phyloP scores from a whole-genome alignment of 805 yeast species.

The Naumovozyma dairenensis region DNA sequence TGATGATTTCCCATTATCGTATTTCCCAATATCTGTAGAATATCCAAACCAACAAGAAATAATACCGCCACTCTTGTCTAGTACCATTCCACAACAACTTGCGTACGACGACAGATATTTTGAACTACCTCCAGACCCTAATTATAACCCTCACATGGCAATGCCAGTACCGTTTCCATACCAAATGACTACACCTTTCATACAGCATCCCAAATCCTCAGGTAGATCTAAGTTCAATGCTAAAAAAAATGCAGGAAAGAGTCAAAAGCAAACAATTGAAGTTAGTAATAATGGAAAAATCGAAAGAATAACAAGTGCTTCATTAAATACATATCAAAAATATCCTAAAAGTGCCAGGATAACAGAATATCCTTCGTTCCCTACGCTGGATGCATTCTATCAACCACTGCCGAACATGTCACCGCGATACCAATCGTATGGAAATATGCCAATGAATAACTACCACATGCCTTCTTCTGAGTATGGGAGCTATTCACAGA shows the following conservation, averaged over 20 bases:
- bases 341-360: neutral
- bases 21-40: slow-evolving; percentile 40
- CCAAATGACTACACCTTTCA: neutral
- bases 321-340: neutral
- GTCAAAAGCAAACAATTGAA: neutral
- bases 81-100: neutral
- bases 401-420: too few relatives aligned
- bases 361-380: neutral
- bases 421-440: too few relatives aligned
- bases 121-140: neutral
- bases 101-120: neutral
- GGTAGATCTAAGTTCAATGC: neutral
- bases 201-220: neutral
- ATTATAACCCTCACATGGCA: neutral
- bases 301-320: neutral
- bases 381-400: neutral
- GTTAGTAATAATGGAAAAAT: neutral
- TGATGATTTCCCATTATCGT: slow-evolving; percentile 66
- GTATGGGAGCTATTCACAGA: neutral
- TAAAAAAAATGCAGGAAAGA: neutral
- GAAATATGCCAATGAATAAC: too few relatives aligned
- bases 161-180: neutral
- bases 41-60: slow-evolving; percentile 23
- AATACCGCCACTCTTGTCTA: neutral
- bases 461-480: too few relatives aligned